Evolutionary conservation across 2,329 filamentous ascomycete species (phyloP).

Genomic region (Trichoderma polysporum): DNA sequence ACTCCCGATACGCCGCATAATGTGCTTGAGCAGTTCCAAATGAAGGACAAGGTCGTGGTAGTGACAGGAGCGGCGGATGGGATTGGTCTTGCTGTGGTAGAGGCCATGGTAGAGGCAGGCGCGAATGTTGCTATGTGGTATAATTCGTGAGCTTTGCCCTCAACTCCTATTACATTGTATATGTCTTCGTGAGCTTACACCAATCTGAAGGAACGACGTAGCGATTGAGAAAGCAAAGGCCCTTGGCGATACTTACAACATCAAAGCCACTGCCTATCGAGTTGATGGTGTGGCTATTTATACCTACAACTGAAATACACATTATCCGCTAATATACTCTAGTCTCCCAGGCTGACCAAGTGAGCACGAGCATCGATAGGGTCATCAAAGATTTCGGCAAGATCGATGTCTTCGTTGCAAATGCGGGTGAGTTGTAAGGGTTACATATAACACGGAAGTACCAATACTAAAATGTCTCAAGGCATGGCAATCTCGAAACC

Average conservation of each 20-base stretch:
- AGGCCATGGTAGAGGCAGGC: slow-evolving; percentile 1
- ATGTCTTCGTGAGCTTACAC: neutral
- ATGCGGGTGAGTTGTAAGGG: neutral
- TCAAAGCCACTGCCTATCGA: neutral
- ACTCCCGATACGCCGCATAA: neutral
- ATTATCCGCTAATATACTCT: neutral
- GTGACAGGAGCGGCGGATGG: slow-evolving; percentile 7
- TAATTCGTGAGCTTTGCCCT: neutral
- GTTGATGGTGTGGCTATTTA: neutral
- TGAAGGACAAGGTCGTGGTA: slow-evolving; percentile 5
- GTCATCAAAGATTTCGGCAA: slow-evolving; percentile 7
- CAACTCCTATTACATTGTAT: accelerated
- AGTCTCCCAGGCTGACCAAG: neutral
- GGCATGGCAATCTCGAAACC: neutral
- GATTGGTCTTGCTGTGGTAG: slow-evolving; percentile 2
- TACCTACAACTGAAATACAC: neutral
- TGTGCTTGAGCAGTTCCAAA: slow-evolving; percentile 10
- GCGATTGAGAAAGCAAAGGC: neutral
- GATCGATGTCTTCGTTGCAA: slow-evolving; percentile 10
- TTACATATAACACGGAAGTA: neutral
- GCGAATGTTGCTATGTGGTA: slow-evolving; percentile 10
- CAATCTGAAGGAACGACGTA: neutral
- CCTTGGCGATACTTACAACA: neutral
- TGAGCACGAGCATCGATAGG: neutral
- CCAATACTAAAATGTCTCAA: neutral